Evolutionary conservation across 2,329 filamentous ascomycete genomes (phyloP), one percentile per base, ranked within the genome.

Genomic region (Aspergillus luchuensis): DNA sequence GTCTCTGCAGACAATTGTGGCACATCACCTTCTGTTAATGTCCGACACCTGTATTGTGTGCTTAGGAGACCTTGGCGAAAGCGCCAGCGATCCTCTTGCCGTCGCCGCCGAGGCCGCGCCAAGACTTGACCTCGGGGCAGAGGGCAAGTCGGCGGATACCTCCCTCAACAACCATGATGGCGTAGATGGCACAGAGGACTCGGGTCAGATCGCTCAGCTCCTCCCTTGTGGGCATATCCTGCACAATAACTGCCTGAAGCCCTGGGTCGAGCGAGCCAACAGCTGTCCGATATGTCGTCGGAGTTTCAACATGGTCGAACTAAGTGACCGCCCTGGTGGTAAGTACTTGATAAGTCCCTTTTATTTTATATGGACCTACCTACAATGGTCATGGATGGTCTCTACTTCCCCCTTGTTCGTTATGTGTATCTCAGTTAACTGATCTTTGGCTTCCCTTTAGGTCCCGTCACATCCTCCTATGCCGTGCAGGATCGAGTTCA

Each of bases 271-370:
- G 78, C 90, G 96, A 76, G 94, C 95, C 65, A 99, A 98, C 79
- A 97, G 93, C 74, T 99, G 95, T 77, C 95, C 95, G 49, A 97
- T 99, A 76, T 99, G 95, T 79, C 91, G 95, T 68, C 90, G 91
- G 70, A 87, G 85, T 65, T 98, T 99, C 81, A 94, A 98, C 78
- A 81, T 89, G 69, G 93, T 99, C 67, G 88, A 95, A 74, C 88
- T 99, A 63, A 90, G 90, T 76, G 87, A 90, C 72, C 87, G 84
- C 67, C 80, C 92, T 71, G 90, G 91, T 82, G 91, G 92, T 95
- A 85, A 79, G 86, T 82, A 36, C 36, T 28, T 49, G 60, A 28
- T 36, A 36, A 3, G 63, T 58, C 61, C 65, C 48, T 60, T 15
- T 13, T 36, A 4, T 33, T 33, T 11, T 33, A 4, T 36, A 36